Evolutionary conservation across 1,284 basidiomycete genomes (phyloP).

Genomic region (Microbotryum silenes-acaulis): DNA sequence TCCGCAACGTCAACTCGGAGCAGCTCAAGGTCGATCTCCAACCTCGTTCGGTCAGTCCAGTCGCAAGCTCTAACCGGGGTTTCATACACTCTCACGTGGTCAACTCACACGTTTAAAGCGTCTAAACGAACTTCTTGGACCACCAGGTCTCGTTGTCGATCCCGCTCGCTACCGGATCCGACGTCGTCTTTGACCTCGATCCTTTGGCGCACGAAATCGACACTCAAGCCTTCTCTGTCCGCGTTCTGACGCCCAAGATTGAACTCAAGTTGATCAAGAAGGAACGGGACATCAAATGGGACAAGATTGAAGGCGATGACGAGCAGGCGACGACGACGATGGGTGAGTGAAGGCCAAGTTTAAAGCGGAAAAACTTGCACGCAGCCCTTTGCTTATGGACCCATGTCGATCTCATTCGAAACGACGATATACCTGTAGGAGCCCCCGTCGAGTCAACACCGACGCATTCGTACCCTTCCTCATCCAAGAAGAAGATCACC

Average conservation of each 20-base stretch:
- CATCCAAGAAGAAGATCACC: constrained; percentile 47
- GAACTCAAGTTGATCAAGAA: constrained; percentile 63
- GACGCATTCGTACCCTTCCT: constrained; percentile 35
- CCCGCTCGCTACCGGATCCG: constrained; percentile 31
- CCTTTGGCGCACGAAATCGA: constrained; percentile 76
- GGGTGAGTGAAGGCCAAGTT: constrained; percentile 2
- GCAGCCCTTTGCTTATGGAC: background rate
- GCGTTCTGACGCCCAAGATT: constrained; percentile 74
- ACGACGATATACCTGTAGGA: background rate
- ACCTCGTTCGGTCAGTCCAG: constrained; percentile 13
- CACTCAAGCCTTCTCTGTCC: constrained; percentile 54
- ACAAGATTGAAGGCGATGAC: constrained; percentile 54
- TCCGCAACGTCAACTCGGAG: constrained; percentile 32
- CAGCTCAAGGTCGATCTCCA: constrained; percentile 30
- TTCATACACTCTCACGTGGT: no score
- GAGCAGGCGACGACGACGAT: constrained; percentile 37
- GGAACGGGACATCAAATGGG: constrained; percentile 59
- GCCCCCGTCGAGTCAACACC: background rate
- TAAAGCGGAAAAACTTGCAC: background rate
- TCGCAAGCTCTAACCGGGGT: background rate
- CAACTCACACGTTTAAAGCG: background rate
- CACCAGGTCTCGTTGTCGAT: constrained; percentile 35
- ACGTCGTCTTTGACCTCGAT: constrained; percentile 46
- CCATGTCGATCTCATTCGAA: background rate
- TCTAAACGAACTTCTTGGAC: background rate